Conservation (phyloP, 306 rosid species). For the Chamaecrista fasciculata region DNA sequence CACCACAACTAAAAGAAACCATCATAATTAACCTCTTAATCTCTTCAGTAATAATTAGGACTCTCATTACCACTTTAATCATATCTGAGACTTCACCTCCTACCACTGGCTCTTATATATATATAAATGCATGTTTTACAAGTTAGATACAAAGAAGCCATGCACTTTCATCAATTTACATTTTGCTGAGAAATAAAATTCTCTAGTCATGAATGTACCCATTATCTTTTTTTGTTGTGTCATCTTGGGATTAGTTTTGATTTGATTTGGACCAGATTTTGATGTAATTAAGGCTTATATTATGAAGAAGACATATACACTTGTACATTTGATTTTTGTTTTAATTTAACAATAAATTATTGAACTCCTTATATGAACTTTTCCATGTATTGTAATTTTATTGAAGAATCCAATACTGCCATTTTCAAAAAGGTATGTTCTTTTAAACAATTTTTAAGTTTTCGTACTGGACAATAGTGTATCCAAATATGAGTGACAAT, state of each 20-base stretch:
- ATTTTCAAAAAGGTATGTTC: too few relatives aligned
- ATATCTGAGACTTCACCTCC: neutral
- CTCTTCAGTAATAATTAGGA: neutral
- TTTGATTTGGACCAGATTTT: too few relatives aligned
- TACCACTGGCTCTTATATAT: too few relatives aligned
- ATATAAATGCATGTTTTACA: neutral
- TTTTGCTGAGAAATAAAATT: neutral
- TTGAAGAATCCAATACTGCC: too few relatives aligned
- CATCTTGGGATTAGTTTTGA: neutral
- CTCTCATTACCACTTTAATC: conserved; percentile 4
- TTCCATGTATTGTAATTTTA: too few relatives aligned
- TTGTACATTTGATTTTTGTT: too few relatives aligned
- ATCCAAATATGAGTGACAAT: neutral
- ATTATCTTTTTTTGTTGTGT: neutral
- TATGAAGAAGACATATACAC: too few relatives aligned
- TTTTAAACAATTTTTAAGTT: neutral
- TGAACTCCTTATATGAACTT: too few relatives aligned
- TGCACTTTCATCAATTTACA: neutral
- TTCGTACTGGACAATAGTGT: neutral
- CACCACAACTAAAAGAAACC: conserved; percentile 55
- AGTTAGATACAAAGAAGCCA: too few relatives aligned
- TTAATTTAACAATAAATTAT: too few relatives aligned
- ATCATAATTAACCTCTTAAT: conserved; percentile 10
- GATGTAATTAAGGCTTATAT: neutral
- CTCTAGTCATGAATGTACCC: neutral